These are phyloP conservation scores for Saprolegnia parasitica DNA, from an alignment of 352 stramenopile species.

Conservation along the genomic window DNA sequence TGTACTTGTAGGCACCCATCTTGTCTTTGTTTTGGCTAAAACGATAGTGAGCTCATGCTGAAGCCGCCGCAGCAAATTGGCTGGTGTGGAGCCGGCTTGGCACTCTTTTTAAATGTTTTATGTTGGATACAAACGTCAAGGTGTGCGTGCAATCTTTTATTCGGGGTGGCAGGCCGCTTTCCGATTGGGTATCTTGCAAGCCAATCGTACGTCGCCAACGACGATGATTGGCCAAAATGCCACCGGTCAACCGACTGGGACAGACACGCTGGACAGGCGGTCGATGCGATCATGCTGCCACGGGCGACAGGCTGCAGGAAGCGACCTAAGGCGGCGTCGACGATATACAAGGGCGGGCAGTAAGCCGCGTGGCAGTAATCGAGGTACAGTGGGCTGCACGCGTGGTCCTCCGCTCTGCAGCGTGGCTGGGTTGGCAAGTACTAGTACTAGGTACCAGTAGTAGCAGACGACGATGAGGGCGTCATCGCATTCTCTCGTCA, in stretches of 20 bases:
- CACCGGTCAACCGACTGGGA: background rate
- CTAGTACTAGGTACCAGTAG: too few relatives aligned
- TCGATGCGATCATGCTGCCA: too few relatives aligned
- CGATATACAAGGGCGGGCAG: too few relatives aligned
- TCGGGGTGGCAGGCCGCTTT: background rate
- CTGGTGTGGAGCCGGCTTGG: background rate
- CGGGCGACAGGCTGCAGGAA: too few relatives aligned
- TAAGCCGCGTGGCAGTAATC: too few relatives aligned
- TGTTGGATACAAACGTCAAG: background rate
- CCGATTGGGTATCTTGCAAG: background rate
- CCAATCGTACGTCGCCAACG: background rate
- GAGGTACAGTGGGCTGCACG: too few relatives aligned
- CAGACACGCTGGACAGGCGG: background rate
- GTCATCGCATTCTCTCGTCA: too few relatives aligned
- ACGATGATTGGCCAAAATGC: background rate
- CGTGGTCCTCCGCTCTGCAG: too few relatives aligned
- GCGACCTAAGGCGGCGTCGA: too few relatives aligned
- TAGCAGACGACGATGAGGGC: too few relatives aligned
- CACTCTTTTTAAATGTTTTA: background rate
- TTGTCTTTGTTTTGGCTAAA: background rate
- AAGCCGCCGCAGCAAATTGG: background rate
- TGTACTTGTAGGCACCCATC: conserved; percentile 99
- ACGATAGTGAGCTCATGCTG: background rate
- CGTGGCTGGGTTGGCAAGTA: too few relatives aligned
- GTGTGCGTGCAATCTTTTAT: background rate